A percentile compares a stretch with the other conserved stretches of the same genome.
Evolutionary conservation across 768 basidiomycete genomes (phyloP).

Genomic region (Epithele typhae): DNA sequence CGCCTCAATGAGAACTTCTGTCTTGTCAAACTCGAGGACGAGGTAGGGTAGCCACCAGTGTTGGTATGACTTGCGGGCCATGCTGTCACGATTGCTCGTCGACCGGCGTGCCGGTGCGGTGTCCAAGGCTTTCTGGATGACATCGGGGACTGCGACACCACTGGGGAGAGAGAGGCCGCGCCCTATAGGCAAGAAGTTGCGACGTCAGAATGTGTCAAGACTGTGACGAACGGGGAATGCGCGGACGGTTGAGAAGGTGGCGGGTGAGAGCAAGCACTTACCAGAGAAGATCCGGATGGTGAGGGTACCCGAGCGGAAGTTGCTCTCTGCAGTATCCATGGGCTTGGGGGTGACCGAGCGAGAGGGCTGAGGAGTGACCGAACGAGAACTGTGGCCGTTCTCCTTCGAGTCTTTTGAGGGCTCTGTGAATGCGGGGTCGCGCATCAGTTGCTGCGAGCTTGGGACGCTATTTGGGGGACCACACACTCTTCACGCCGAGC

Average conservation of each 20-base stretch:
- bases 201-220: neutral
- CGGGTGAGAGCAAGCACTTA: slow-evolving; percentile 29
- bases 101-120: slow-evolving; percentile 52
- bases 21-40: slow-evolving; percentile 97
- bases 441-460: neutral
- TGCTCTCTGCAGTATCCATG: slow-evolving; percentile 26
- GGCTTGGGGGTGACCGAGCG: slow-evolving; percentile 73
- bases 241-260: slow-evolving; percentile 2
- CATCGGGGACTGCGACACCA: slow-evolving; percentile 74
- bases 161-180: slow-evolving; percentile 79
- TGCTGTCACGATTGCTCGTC: slow-evolving; percentile 79
- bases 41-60: slow-evolving; percentile 98
- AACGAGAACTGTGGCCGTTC: slow-evolving; percentile 68
- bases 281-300: slow-evolving; percentile 95
- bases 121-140: slow-evolving; percentile 79
- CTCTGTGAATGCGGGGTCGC: slow-evolving; percentile 35
- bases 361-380: slow-evolving; percentile 77
- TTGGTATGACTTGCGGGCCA: slow-evolving; percentile 89
- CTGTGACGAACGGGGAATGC: slow-evolving; percentile 5
- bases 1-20: slow-evolving; percentile 94
- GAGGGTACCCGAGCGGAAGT: slow-evolving; percentile 86
- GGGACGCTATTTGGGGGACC: neutral
- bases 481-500: slow-evolving; percentile 27
- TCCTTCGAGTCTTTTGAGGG: slow-evolving; percentile 61
- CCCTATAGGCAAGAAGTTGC: slow-evolving; percentile 39